Evolutionary conservation across 495 filamentous ascomycete genomes (phyloP).

Genomic region (Hyphodiscus hymeniophilus): DNA sequence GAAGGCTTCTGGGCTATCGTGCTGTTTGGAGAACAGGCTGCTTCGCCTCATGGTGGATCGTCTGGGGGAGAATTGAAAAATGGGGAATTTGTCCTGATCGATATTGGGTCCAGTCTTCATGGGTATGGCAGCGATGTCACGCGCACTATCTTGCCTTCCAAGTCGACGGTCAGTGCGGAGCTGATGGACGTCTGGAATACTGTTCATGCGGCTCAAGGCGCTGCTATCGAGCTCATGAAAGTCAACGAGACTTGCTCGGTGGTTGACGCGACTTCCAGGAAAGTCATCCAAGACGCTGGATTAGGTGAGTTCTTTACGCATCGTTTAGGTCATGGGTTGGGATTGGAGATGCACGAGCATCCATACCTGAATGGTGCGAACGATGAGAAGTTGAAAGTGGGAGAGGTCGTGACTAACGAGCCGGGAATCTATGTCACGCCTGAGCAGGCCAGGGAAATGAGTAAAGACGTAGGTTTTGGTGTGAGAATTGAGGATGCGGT

Average conservation of each 20-base stretch:
- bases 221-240: slow-evolving; percentile 17
- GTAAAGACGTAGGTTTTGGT: slow-evolving; percentile 21
- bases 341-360: slow-evolving; percentile 25
- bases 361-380: slow-evolving; percentile 27
- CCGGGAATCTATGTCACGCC: slow-evolving; percentile 27
- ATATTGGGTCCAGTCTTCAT: slow-evolving; percentile 24
- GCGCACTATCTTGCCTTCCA: slow-evolving; percentile 19
- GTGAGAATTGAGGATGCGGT: slow-evolving; percentile 24
- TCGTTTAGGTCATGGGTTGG: slow-evolving; percentile 24
- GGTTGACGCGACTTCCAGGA: slow-evolving; percentile 21
- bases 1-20: slow-evolving; percentile 23
- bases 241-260: slow-evolving; percentile 18
- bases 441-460: slow-evolving; percentile 17
- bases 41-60: slow-evolving; percentile 22
- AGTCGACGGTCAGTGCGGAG: slow-evolving; percentile 13
- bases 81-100: slow-evolving; percentile 24
- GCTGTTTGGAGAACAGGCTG: slow-evolving; percentile 23
- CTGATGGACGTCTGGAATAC: slow-evolving; percentile 22
- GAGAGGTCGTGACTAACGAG: slow-evolving; percentile 24
- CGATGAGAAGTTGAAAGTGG: slow-evolving; percentile 18
- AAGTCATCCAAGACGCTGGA: slow-evolving; percentile 13
- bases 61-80: slow-evolving; percentile 15
- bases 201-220: slow-evolving; percentile 17
- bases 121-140: slow-evolving; percentile 26
- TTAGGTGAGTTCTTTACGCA: slow-evolving; percentile 24